A percentile compares a stretch with the other conserved stretches of the same genome.
Conservation (phyloP, 352 stramenopile species). For the Phytophthora foliorum region DNA sequence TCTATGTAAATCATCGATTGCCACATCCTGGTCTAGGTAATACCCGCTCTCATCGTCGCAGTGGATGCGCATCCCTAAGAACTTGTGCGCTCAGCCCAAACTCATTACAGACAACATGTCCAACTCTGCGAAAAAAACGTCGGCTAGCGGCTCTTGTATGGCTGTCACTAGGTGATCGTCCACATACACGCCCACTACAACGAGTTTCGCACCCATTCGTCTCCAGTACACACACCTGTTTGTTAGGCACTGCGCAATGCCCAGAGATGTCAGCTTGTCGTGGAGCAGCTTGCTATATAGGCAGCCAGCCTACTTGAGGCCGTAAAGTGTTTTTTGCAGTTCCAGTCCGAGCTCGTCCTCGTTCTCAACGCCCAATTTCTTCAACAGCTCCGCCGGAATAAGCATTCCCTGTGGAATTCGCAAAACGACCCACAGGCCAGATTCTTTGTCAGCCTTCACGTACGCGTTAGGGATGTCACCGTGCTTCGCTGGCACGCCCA, state of each 20-base stretch:
- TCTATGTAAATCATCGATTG: too few relatives aligned
- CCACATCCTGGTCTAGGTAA: too few relatives aligned
- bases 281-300: constrained; percentile 36
- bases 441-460: constrained; percentile 31
- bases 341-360: constrained; percentile 14
- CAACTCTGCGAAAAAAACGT: too few relatives aligned
- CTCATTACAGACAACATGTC: too few relatives aligned
- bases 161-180: too few relatives aligned
- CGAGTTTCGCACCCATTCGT: too few relatives aligned
- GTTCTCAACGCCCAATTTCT: constrained; percentile 2
- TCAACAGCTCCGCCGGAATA: constrained; percentile 11
- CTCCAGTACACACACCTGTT: too few relatives aligned
- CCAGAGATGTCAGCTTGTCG: constrained; percentile 13
- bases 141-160: too few relatives aligned
- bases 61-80: too few relatives aligned
- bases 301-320: constrained; percentile 33
- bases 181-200: too few relatives aligned
- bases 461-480: constrained; percentile 43
- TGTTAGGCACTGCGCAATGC: constrained; percentile 17
- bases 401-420: constrained; percentile 28
- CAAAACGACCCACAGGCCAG: constrained; percentile 31
- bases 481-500: constrained; percentile 27
- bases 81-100: too few relatives aligned
- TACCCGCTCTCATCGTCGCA: too few relatives aligned
- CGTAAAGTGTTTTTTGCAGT: constrained; percentile 26